phyloP scores from a whole-genome alignment of 2,329 filamentous ascomycete genomes.

The Exophiala xenobiotica region DNA sequence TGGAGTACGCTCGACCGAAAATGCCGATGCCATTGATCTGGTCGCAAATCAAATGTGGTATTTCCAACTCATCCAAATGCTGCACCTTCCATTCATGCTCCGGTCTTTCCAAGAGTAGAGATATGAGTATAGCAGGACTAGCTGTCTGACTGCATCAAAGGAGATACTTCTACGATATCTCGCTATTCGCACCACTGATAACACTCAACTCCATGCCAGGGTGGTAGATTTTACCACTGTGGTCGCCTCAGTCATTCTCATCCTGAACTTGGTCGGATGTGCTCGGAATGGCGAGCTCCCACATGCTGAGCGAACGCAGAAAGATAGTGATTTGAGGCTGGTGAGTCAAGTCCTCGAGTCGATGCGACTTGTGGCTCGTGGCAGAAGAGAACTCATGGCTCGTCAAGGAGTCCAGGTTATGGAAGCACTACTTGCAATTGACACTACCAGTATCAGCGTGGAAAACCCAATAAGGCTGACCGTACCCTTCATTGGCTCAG shows the following conservation, averaged over 20 bases:
- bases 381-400: slow-evolving; percentile 6
- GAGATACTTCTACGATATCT: slow-evolving; percentile 50
- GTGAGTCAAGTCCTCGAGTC: slow-evolving; percentile 3
- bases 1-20: slow-evolving; percentile 29
- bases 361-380: slow-evolving; percentile 5
- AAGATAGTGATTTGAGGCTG: slow-evolving; percentile 2
- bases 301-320: too few species aligned
- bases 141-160: slow-evolving; percentile 52
- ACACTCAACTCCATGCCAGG: slow-evolving; percentile 3
- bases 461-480: not conserved
- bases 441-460: not conserved
- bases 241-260: not conserved
- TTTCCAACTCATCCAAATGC: slow-evolving; percentile 51
- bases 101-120: slow-evolving; percentile 36
- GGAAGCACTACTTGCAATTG: slow-evolving; percentile 1
- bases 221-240: slow-evolving; percentile 10
- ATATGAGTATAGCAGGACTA: slow-evolving; percentile 51
- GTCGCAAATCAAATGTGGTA: slow-evolving; percentile 54
- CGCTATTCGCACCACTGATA: slow-evolving; percentile 37
- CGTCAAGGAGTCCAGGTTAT: slow-evolving; percentile 7
- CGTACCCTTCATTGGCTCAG: slow-evolving; percentile 7
- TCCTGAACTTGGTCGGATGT: slow-evolving; percentile 4
- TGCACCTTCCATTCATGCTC: slow-evolving; percentile 58
- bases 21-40: not conserved
- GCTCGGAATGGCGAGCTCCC: not conserved